phyloP scores from a whole-genome alignment of 148 eudicot genomes.

The Polygonum aviculare region DNA sequence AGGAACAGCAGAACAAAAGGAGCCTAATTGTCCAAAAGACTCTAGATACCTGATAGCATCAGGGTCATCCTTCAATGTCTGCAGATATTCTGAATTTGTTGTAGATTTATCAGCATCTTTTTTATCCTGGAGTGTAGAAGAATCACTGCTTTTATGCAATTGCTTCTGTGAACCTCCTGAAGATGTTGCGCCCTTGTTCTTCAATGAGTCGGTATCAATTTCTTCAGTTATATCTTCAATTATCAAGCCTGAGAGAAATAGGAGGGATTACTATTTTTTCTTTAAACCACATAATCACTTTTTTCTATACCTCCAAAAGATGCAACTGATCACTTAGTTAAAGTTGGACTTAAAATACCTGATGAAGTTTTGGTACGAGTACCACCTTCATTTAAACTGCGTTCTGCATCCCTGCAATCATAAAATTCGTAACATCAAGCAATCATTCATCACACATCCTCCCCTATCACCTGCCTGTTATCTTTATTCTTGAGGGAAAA shows the following conservation, averaged over 20 bases:
- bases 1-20: background rate
- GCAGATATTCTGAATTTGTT: conserved; percentile 39
- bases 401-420: conserved; percentile 50
- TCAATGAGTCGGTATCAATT: conserved; percentile 26
- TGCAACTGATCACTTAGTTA: background rate
- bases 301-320: background rate
- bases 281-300: background rate
- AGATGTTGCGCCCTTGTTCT: conserved; percentile 21
- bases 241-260: conserved; percentile 46
- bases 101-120: conserved; percentile 24
- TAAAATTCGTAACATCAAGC: conserved; percentile 1
- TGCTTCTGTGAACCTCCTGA: conserved; percentile 23
- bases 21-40: background rate
- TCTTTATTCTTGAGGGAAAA: background rate
- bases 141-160: conserved; percentile 30
- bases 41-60: conserved; percentile 54
- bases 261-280: background rate
- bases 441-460: background rate
- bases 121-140: conserved; percentile 22
- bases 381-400: conserved; percentile 45
- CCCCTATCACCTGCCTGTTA: background rate
- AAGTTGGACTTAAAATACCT: conserved; percentile 26
- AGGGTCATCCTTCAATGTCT: conserved; percentile 73
- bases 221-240: conserved; percentile 93
- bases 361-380: conserved; percentile 31